phyloP scores from a whole-genome alignment of 306 rosid genomes.

The Vachellia pachyceras region DNA sequence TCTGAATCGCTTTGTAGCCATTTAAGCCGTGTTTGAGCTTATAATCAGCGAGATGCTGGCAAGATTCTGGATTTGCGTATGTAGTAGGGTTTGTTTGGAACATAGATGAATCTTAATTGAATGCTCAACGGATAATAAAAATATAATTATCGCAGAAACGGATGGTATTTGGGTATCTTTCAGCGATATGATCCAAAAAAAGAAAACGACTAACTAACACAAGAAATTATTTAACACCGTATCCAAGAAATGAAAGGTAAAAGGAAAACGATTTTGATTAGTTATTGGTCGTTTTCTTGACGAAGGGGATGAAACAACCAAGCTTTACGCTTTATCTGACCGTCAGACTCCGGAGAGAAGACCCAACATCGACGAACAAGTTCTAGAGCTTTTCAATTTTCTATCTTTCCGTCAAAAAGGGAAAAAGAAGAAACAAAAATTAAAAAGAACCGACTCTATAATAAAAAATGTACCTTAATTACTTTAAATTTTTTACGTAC shows the following conservation, averaged over 20 bases:
- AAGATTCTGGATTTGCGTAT: conserved; percentile 73
- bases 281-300: conserved; percentile 28
- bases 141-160: conserved; percentile 34
- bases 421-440: no score
- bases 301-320: conserved; percentile 16
- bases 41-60: conserved; percentile 80
- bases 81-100: conserved; percentile 60
- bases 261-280: conserved; percentile 28
- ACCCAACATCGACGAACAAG: background rate
- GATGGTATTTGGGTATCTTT: conserved; percentile 16
- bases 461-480: no score
- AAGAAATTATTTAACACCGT: background rate
- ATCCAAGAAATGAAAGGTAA: conserved; percentile 19
- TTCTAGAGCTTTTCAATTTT: background rate
- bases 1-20: conserved; percentile 77
- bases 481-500: no score
- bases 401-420: no score
- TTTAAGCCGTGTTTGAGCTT: conserved; percentile 73
- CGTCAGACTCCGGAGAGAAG: background rate
- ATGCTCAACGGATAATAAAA: conserved; percentile 20
- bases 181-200: conserved; percentile 34
- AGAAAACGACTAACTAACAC: conserved; percentile 30
- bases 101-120: conserved; percentile 54
- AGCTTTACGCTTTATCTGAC: conserved; percentile 8
- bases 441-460: no score